Conservation (phyloP, 768 basidiomycete genomes). For the Lactifluus subvellereus region DNA sequence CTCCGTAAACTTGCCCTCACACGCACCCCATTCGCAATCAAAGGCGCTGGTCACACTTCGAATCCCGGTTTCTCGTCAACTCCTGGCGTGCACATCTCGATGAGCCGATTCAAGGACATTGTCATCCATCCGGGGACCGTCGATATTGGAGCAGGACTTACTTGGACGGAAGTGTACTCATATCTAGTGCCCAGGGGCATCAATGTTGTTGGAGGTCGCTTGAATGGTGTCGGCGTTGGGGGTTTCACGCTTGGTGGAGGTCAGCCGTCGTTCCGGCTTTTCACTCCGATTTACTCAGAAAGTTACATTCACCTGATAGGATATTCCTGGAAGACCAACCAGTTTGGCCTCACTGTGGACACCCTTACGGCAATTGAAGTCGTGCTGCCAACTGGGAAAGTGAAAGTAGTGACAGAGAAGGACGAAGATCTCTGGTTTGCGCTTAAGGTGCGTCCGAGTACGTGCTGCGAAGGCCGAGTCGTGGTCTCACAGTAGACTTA, state of each 20-base stretch:
- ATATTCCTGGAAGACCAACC: constrained; percentile 20
- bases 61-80: constrained; percentile 8
- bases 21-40: not conserved
- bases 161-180: not conserved
- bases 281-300: not conserved
- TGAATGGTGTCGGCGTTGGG: not conserved
- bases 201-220: not conserved
- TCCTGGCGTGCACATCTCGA: not conserved
- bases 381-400: not conserved
- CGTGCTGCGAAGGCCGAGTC: not conserved
- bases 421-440: constrained; percentile 4
- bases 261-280: not conserved
- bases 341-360: constrained; percentile 13
- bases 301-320: not conserved
- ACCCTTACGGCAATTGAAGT: not conserved
- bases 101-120: not conserved
- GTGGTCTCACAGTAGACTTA: not conserved
- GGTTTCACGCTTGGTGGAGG: not conserved
- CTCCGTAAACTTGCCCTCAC: not conserved
- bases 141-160: not conserved
- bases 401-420: not conserved
- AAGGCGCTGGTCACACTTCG: not conserved
- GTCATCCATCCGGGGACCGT: not conserved
- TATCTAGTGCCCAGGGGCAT: not conserved
- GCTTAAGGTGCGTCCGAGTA: not conserved